phyloP scores from a whole-genome alignment of 2,329 filamentous ascomycete genomes.

The Cryphonectria nitschkei region DNA sequence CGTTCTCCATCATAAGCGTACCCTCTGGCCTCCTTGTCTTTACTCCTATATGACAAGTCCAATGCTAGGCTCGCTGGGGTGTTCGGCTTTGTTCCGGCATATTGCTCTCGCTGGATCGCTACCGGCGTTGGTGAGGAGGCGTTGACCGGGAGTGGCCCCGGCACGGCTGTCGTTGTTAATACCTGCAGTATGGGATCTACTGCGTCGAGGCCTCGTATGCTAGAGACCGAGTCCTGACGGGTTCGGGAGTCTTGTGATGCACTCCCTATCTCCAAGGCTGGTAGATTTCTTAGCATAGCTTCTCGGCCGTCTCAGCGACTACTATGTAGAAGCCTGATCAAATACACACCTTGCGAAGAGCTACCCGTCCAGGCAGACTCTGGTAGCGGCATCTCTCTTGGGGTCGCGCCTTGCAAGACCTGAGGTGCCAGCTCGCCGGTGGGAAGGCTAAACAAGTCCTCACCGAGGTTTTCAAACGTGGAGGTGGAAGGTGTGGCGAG shows the following conservation, averaged over 20 bases:
- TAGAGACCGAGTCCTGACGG: not conserved
- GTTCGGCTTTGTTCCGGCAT: not conserved
- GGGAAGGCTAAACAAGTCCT: not conserved
- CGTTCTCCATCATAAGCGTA: not conserved
- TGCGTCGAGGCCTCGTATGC: not conserved
- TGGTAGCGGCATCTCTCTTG: not conserved
- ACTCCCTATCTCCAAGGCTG: not conserved
- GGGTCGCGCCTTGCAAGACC: not conserved
- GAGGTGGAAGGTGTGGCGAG: not conserved
- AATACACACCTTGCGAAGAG: not conserved
- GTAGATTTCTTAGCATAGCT: not conserved
- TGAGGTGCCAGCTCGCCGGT: not conserved
- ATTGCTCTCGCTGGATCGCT: not conserved
- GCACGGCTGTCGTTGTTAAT: not conserved
- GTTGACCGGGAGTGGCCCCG: not conserved
- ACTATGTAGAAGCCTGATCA: not conserved
- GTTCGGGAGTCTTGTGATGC: not conserved
- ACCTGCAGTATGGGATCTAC: not conserved
- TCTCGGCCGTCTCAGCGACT: not conserved
- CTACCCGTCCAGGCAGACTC: not conserved
- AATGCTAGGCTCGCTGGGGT: not conserved
- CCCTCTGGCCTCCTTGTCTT: not conserved
- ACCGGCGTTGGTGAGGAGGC: not conserved
- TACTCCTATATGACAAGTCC: not conserved
- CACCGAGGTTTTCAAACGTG: not conserved